Evolutionary conservation across 306 rosid genomes (phyloP).

Genomic region (Phaseolus lunatus): DNA sequence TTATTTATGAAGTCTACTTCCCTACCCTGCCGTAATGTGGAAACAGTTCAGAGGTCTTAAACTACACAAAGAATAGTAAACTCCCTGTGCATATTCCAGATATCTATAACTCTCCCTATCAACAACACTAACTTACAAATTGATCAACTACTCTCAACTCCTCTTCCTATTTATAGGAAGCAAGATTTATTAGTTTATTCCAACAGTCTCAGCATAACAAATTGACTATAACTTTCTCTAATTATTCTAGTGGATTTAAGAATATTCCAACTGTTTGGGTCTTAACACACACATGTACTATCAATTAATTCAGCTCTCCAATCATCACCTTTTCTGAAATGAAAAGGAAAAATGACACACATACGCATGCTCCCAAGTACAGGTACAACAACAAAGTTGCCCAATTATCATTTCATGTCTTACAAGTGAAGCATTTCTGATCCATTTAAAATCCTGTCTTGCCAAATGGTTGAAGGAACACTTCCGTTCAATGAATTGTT

Average conservation of each 20-base stretch:
- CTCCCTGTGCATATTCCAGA: too few relatives aligned
- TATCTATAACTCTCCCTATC: background rate
- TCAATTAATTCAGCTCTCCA: background rate
- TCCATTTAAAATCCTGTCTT: conserved; percentile 52
- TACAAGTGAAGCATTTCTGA: conserved; percentile 61
- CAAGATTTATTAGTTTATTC: background rate
- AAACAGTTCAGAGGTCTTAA: background rate
- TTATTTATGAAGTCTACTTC: too few relatives aligned
- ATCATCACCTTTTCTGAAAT: background rate
- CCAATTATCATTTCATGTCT: conserved; percentile 47
- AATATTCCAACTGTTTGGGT: background rate
- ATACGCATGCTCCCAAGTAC: background rate
- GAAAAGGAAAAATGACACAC: background rate
- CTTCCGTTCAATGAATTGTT: conserved; percentile 72
- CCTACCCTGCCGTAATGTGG: too few relatives aligned
- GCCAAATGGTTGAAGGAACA: conserved; percentile 79
- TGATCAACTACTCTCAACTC: too few relatives aligned
- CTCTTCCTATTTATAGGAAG: too few relatives aligned
- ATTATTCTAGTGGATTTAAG: background rate
- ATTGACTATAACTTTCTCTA: background rate
- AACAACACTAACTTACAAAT: background rate
- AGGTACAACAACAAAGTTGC: background rate
- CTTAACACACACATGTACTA: background rate
- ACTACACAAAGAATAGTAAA: background rate
- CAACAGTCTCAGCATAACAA: background rate